phyloP scores from a whole-genome alignment of 2,329 filamentous ascomycete species.

The Cytospora piceicola region DNA sequence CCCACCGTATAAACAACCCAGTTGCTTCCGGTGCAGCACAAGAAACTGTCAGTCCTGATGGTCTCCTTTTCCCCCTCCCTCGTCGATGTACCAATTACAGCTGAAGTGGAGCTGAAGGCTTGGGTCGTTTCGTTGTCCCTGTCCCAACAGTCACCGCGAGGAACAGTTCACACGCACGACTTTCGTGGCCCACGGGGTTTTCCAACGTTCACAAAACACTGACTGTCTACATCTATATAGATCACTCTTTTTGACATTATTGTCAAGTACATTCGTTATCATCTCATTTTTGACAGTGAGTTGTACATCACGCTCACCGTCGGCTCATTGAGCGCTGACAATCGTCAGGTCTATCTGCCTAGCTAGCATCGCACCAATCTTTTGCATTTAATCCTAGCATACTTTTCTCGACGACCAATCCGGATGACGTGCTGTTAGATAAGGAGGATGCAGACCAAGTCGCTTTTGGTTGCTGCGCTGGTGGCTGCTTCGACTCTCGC shows the following conservation, averaged over 20 bases:
- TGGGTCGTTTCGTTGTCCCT: conserved; percentile 8
- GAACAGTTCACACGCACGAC: conserved; percentile 38
- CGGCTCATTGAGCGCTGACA: conserved; percentile 33
- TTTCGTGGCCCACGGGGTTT: conserved; percentile 15
- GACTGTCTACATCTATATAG: conserved; percentile 32
- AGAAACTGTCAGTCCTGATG: conserved; percentile 16
- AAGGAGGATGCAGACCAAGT: conserved; percentile 54
- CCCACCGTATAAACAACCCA: conserved; percentile 36
- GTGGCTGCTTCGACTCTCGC: conserved; percentile 52
- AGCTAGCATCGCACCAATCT: conserved; percentile 15
- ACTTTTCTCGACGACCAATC: conserved; percentile 12
- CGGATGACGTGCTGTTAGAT: conserved; percentile 29
- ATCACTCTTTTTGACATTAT: conserved; percentile 55
- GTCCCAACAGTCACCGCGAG: conserved; percentile 34
- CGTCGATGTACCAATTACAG: conserved; percentile 11
- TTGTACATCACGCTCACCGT: conserved; percentile 33
- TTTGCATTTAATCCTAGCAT: conserved; percentile 15
- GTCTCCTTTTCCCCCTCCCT: neutral
- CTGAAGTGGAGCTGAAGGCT: conserved; percentile 17
- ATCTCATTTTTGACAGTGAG: conserved; percentile 54
- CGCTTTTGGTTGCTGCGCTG: conserved; percentile 53
- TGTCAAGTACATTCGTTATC: conserved; percentile 65
- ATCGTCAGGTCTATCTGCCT: conserved; percentile 18
- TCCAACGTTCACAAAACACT: conserved; percentile 29
- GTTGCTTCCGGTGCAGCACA: conserved; percentile 19